Evolutionary conservation across 495 filamentous ascomycete genomes (phyloP).

Genomic region (Daldinia decipiens): DNA sequence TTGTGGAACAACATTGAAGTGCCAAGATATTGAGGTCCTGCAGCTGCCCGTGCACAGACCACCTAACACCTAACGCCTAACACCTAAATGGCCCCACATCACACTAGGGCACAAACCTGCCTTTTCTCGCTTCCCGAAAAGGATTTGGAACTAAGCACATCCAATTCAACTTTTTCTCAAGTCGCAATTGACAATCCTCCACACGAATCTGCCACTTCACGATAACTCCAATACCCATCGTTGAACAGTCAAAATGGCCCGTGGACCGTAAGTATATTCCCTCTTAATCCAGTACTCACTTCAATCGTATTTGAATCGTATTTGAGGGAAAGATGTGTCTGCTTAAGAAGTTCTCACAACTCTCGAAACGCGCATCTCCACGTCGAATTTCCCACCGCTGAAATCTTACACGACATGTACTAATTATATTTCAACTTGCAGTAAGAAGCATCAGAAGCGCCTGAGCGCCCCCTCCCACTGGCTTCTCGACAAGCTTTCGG

Average conservation of each 20-base stretch:
- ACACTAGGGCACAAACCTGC: constrained; percentile 48
- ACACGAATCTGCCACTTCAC: constrained; percentile 41
- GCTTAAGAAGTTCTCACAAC: background rate
- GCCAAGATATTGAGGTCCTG: constrained; percentile 3
- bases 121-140: constrained; percentile 43
- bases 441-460: constrained; percentile 99
- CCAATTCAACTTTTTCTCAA: constrained; percentile 38
- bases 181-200: constrained; percentile 31
- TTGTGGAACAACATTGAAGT: background rate
- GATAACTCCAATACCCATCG: constrained; percentile 33
- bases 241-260: constrained; percentile 57
- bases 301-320: background rate
- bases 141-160: constrained; percentile 36
- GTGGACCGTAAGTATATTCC: constrained; percentile 60
- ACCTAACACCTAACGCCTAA: background rate
- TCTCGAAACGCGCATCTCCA: constrained; percentile 15
- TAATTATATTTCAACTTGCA: constrained; percentile 52
- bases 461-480: constrained; percentile 98
- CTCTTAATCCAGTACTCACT: background rate
- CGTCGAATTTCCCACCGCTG: constrained; percentile 1
- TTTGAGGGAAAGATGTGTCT: background rate
- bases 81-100: background rate
- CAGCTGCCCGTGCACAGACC: constrained; percentile 17
- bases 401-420: constrained; percentile 5
- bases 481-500: constrained; percentile 99